A percentile compares a stretch with the other conserved stretches of the same genome.
Evolutionary conservation across 441 rosid genomes (phyloP).

Genomic region (Gossypium schwendimanii): DNA sequence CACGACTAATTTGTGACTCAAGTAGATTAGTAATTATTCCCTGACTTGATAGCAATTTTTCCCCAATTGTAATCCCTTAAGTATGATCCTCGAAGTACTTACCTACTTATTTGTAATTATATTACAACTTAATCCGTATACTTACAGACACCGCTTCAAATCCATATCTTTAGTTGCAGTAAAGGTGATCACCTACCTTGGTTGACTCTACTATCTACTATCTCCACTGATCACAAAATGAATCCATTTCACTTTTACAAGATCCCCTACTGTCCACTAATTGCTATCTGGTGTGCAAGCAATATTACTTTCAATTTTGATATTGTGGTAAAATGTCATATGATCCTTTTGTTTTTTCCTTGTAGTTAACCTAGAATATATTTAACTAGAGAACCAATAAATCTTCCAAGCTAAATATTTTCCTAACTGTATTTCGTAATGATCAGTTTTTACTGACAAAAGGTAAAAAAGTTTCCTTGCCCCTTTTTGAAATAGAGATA

Average conservation of each 20-base stretch:
- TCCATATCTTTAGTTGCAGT: too few species aligned
- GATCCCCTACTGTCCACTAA: conserved; percentile 25
- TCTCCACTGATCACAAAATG: conserved; percentile 22
- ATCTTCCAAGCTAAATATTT: neutral
- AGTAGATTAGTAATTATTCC: too few species aligned
- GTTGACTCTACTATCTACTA: too few species aligned
- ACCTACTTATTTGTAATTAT: too few species aligned
- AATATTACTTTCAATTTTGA: conserved; percentile 23
- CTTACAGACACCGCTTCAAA: too few species aligned
- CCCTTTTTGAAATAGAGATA: neutral
- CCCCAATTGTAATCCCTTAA: too few species aligned
- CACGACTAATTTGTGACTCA: too few species aligned
- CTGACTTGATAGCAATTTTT: too few species aligned
- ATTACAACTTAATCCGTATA: too few species aligned
- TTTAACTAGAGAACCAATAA: neutral
- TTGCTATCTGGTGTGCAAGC: conserved; percentile 21
- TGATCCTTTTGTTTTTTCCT: neutral
- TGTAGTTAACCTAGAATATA: neutral
- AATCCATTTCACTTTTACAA: conserved; percentile 28
- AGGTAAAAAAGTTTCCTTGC: neutral
- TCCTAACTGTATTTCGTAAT: neutral
- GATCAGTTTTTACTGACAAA: neutral
- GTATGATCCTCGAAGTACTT: too few species aligned
- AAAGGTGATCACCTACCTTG: too few species aligned
- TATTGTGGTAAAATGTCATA: conserved; percentile 14